Evolutionary conservation across 2,329 filamentous ascomycete species (phyloP).

Genomic region (Cytospora chrysosperma): DNA sequence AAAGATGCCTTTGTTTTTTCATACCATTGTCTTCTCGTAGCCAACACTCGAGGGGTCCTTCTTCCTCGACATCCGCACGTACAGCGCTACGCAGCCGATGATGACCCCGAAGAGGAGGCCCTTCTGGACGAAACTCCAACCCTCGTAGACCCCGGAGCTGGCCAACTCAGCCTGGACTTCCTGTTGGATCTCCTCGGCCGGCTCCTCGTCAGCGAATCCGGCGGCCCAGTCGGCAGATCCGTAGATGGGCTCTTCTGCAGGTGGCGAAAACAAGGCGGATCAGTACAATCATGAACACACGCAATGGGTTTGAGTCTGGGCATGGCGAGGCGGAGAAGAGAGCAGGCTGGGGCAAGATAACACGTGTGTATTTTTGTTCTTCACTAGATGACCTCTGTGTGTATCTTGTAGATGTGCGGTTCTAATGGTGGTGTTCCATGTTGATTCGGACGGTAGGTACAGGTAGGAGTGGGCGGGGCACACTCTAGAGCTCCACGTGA

Average conservation of each 20-base stretch:
- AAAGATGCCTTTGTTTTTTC: not conserved
- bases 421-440: not conserved
- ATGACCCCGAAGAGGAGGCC: slow-evolving; percentile 51
- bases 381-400: slow-evolving; percentile 3
- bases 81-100: slow-evolving; percentile 44
- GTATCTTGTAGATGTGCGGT: slow-evolving; percentile 11
- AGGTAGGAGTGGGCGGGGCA: slow-evolving; percentile 39
- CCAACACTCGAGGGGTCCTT: slow-evolving; percentile 35
- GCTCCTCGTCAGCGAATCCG: slow-evolving; percentile 37
- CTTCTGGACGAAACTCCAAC: slow-evolving; percentile 49
- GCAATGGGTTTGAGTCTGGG: not conserved
- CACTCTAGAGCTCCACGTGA: slow-evolving; percentile 74
- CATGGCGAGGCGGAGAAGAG: not conserved
- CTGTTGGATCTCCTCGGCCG: slow-evolving; percentile 22
- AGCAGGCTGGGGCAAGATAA: slow-evolving; percentile 2
- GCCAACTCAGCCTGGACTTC: slow-evolving; percentile 7
- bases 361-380: slow-evolving; percentile 16
- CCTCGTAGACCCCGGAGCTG: slow-evolving; percentile 30
- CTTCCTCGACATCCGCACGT: slow-evolving; percentile 42
- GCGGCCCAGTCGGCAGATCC: slow-evolving; percentile 39
- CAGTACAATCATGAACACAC: slow-evolving; percentile 29
- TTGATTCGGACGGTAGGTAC: not conserved
- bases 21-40: slow-evolving; percentile 47
- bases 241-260: slow-evolving; percentile 32
- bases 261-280: slow-evolving; percentile 33